These are phyloP conservation scores for Vitis hybrid DNA, from an alignment of 177 flowering plant species.

Conservation along the genomic window DNA sequence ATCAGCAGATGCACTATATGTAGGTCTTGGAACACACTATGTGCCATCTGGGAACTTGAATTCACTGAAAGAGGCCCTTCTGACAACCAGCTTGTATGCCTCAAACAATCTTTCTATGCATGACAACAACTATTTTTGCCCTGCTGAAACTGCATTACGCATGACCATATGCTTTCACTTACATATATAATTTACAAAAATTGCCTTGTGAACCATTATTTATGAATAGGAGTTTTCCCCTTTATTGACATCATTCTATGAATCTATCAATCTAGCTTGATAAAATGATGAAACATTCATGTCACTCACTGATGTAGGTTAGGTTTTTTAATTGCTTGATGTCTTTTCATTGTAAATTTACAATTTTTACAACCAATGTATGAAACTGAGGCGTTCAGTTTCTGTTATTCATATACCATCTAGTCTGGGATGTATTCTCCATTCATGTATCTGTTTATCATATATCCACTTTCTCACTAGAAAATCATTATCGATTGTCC, in stretches of 20 bases:
- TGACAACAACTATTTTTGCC: not conserved
- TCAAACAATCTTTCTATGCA: constrained; percentile 11
- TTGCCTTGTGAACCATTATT: too few species aligned
- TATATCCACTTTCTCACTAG: not conserved
- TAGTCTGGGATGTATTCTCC: not conserved
- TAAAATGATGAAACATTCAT: not conserved
- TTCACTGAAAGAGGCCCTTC: constrained; percentile 69
- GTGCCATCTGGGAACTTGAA: constrained; percentile 77
- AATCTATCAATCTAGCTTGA: not conserved
- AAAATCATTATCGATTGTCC: constrained; percentile 6
- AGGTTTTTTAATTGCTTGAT: not conserved
- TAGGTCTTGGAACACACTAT: constrained; percentile 90
- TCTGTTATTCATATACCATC: not conserved
- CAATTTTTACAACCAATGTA: not conserved
- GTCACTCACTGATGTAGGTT: not conserved
- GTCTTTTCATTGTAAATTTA: not conserved
- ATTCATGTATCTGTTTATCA: not conserved
- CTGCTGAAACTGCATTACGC: not conserved
- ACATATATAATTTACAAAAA: not conserved
- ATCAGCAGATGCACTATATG: constrained; percentile 86
- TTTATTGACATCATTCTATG: too few species aligned
- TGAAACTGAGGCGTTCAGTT: not conserved
- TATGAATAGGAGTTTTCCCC: too few species aligned
- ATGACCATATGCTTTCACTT: not conserved
- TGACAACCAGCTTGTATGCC: constrained; percentile 62